Conservation (phyloP, 768 basidiomycete genomes). For the Termitomyces sp. region DNA sequence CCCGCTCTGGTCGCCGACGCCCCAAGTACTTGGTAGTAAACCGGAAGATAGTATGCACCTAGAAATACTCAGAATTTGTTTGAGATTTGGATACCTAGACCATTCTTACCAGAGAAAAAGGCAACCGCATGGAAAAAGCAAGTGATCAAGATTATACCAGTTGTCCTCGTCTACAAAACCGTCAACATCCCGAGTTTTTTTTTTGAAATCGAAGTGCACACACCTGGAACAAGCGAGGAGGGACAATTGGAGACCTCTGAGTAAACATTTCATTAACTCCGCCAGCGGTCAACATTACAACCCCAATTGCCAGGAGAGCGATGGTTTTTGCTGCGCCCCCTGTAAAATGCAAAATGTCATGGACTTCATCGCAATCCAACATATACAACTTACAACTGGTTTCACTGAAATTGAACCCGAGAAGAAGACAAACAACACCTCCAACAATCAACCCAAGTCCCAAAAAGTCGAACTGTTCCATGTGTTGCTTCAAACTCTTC, state of each 20-base stretch:
- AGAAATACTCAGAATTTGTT: neutral
- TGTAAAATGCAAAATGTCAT: constrained; percentile 16
- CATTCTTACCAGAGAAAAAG: constrained; percentile 48
- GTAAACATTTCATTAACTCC: constrained; percentile 59
- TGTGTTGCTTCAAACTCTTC: constrained; percentile 50
- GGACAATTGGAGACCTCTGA: constrained; percentile 62
- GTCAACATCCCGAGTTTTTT: neutral
- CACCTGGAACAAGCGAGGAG: constrained; percentile 70
- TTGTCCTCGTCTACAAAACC: constrained; percentile 60
- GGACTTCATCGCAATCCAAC: neutral
- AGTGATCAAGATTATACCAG: constrained; percentile 50
- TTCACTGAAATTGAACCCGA: constrained; percentile 73
- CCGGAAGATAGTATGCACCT: constrained; percentile 64
- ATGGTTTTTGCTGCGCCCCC: constrained; percentile 62
- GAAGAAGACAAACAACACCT: constrained; percentile 61
- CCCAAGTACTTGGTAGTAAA: constrained; percentile 77
- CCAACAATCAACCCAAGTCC: constrained; percentile 58
- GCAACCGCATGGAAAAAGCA: constrained; percentile 58
- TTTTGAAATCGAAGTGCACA: neutral
- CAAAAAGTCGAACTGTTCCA: constrained; percentile 65
- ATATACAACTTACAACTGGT: constrained; percentile 45
- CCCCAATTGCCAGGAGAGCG: constrained; percentile 53
- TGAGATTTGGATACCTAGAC: neutral
- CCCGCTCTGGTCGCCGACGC: constrained; percentile 68
- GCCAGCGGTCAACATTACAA: constrained; percentile 43